These are phyloP conservation scores for Myriosclerotinia scirpicola DNA, from an alignment of 2,329 filamentous ascomycete genomes.

Conservation along the genomic window DNA sequence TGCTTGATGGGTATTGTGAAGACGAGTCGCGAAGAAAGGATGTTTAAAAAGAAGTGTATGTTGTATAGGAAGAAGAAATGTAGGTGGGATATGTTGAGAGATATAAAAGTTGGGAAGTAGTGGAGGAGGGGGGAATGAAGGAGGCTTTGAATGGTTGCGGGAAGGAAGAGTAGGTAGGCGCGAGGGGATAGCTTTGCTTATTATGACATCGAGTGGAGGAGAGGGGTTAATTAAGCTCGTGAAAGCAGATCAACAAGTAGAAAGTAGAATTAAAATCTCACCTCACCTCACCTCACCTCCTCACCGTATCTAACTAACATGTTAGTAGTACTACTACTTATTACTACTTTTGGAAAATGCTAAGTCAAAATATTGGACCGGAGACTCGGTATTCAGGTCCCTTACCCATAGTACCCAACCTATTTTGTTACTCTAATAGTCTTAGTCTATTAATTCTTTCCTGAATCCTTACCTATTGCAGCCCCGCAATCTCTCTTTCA, in stretches of 20 bases:
- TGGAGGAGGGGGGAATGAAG: slow-evolving; percentile 9
- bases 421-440: too few species aligned
- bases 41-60: not conserved
- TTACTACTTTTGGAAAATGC: too few species aligned
- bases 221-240: not conserved
- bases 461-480: not conserved
- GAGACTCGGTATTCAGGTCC: not conserved
- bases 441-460: too few species aligned
- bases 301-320: not conserved
- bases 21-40: not conserved
- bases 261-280: not conserved
- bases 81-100: not conserved
- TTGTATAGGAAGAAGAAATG: not conserved
- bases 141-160: slow-evolving; percentile 2
- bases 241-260: slow-evolving; percentile 6
- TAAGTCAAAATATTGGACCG: not conserved
- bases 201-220: not conserved
- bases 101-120: slow-evolving; percentile 8
- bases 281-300: not conserved
- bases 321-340: too few species aligned
- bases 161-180: slow-evolving; percentile 4
- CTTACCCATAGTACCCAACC: not conserved
- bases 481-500: not conserved
- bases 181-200: slow-evolving; percentile 1
- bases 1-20: not conserved